Conservation (phyloP, 2,329 filamentous ascomycete species). For the Colletotrichum sp. region DNA sequence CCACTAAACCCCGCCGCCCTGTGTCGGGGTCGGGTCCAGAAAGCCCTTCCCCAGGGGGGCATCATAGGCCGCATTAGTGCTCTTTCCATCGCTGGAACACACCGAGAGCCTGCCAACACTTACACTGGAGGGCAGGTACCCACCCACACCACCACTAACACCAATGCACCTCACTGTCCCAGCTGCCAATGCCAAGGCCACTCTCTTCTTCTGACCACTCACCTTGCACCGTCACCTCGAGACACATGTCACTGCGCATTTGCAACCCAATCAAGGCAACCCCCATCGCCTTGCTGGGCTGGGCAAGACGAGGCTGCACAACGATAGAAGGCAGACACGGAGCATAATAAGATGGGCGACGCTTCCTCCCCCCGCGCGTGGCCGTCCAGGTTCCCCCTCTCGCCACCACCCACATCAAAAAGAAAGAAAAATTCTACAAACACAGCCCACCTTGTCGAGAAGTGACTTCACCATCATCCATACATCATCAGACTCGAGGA, state of each 20-base stretch:
- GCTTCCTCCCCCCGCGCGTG: neutral
- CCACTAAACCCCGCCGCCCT: neutral
- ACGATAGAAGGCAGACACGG: neutral
- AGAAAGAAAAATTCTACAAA: neutral
- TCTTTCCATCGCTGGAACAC: neutral
- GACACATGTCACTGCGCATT: constrained; percentile 2
- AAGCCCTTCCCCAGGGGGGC: neutral
- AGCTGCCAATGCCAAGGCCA: neutral
- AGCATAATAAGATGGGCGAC: neutral
- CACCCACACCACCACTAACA: neutral
- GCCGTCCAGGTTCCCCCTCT: neutral
- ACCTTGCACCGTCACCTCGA: neutral
- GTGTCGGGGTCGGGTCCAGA: neutral
- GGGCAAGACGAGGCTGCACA: neutral
- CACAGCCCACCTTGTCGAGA: constrained; percentile 1
- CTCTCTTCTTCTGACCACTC: neutral
- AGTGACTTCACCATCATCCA: neutral
- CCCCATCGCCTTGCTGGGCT: neutral
- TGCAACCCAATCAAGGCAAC: neutral
- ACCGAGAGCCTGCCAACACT: neutral
- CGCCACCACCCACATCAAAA: neutral
- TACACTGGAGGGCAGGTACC: no score
- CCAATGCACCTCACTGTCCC: neutral
- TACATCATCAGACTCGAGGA: neutral
- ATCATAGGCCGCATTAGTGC: neutral